Evolutionary conservation across 2,329 filamentous ascomycete species (phyloP).

Genomic region (Ascochyta koolunga): DNA sequence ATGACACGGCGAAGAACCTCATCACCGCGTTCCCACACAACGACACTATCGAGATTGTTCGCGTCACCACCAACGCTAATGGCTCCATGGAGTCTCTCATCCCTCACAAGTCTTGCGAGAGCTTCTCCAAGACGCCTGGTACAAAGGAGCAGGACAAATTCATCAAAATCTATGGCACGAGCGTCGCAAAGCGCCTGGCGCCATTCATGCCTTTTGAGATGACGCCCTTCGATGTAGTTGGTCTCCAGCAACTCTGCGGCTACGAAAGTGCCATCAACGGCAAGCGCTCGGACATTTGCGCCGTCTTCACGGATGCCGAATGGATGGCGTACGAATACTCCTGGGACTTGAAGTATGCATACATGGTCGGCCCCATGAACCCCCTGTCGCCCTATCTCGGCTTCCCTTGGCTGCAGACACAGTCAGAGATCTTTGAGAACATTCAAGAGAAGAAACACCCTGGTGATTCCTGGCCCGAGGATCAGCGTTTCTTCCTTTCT

Average conservation of each 20-base stretch:
- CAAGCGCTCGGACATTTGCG: constrained; percentile 61
- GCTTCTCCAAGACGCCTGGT: constrained; percentile 42
- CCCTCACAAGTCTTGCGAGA: constrained; percentile 43
- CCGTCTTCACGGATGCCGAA: constrained; percentile 65
- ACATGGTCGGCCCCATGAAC: constrained; percentile 69
- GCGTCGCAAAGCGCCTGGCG: constrained; percentile 32
- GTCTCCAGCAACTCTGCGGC: constrained; percentile 68
- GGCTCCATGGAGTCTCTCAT: constrained; percentile 40
- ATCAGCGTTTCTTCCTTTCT: constrained; percentile 67
- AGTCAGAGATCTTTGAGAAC: constrained; percentile 48
- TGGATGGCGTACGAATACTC: constrained; percentile 70
- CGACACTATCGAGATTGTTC: constrained; percentile 40
- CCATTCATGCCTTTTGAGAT: constrained; percentile 60
- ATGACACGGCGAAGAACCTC: constrained; percentile 42
- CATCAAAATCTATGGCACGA: constrained; percentile 35
- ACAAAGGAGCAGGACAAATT: constrained; percentile 38
- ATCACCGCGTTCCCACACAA: constrained; percentile 37
- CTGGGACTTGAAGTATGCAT: constrained; percentile 67
- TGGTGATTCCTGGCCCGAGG: constrained; percentile 46
- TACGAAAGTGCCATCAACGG: constrained; percentile 69
- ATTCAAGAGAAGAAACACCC: constrained; percentile 44
- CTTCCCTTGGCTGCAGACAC: constrained; percentile 69
- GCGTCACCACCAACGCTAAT: constrained; percentile 38
- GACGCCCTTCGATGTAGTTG: constrained; percentile 65
- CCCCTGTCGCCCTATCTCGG: constrained; percentile 62